phyloP scores from a whole-genome alignment of 2,329 filamentous ascomycete genomes.

The Uncinocarpus reesii region DNA sequence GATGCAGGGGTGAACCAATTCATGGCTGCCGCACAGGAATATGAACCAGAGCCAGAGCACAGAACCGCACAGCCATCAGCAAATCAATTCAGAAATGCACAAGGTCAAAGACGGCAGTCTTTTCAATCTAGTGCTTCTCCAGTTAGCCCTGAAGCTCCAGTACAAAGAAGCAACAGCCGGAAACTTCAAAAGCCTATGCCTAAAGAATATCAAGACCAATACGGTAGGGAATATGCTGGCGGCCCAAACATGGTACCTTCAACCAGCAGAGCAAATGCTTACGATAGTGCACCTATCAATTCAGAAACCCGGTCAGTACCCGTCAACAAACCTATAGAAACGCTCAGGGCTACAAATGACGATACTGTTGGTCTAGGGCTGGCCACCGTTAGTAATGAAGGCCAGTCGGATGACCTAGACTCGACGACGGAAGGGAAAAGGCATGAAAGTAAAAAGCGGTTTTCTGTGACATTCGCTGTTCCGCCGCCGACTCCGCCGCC shows the following conservation, averaged over 20 bases:
- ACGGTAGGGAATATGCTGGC: background rate
- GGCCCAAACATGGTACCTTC: background rate
- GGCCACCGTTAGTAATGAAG: slow-evolving; percentile 6
- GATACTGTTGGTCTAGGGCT: slow-evolving; percentile 4
- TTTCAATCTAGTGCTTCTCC: background rate
- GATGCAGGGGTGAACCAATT: slow-evolving; percentile 9
- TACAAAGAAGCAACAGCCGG: slow-evolving; percentile 16
- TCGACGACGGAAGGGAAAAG: slow-evolving; percentile 18
- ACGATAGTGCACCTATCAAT: background rate
- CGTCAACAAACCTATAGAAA: background rate
- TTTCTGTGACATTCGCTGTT: slow-evolving; percentile 39
- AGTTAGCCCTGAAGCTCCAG: background rate
- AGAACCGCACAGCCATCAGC: background rate
- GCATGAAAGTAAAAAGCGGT: slow-evolving; percentile 27
- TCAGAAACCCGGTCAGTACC: background rate
- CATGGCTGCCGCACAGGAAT: background rate
- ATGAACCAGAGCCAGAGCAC: background rate
- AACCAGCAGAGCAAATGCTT: background rate
- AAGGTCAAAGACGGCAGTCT: background rate
- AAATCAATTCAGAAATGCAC: slow-evolving; percentile 1
- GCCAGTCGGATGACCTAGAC: slow-evolving; percentile 15
- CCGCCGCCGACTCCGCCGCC: slow-evolving; percentile 39
- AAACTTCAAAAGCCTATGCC: slow-evolving; percentile 17
- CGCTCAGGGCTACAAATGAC: background rate
- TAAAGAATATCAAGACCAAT: background rate